Percentiles rank a stretch among this genome's conserved stretches.
Conservation (phyloP, 306 rosid genomes). For the Lathyrus sativus region DNA sequence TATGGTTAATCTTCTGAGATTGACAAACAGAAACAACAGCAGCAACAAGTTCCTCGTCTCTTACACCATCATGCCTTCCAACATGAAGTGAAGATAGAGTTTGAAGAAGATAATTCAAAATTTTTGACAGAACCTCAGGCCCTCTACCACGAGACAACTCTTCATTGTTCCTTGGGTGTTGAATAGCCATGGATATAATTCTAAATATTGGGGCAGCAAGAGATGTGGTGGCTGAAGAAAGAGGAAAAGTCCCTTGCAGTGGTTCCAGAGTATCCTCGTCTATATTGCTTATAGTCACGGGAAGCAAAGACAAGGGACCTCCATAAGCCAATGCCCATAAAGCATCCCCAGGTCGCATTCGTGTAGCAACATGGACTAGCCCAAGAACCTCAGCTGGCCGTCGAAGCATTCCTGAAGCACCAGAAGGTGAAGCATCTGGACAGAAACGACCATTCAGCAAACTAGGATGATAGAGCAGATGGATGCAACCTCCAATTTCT, state of each 20-base stretch:
- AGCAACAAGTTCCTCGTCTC: constrained; percentile 90
- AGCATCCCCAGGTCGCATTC: constrained; percentile 90
- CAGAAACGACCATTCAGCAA: constrained; percentile 94
- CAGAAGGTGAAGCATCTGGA: constrained; percentile 97
- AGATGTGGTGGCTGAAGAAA: constrained; percentile 74
- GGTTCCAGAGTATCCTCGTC: constrained; percentile 77
- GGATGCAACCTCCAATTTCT: constrained; percentile 86
- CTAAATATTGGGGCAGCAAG: constrained; percentile 57
- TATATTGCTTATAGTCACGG: constrained; percentile 71
- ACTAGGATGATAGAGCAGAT: constrained; percentile 95
- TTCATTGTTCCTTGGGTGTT: constrained; percentile 84
- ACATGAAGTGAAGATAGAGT: constrained; percentile 77
- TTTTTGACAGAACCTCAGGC: constrained; percentile 93
- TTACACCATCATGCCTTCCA: constrained; percentile 73
- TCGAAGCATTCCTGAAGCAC: constrained; percentile 89
- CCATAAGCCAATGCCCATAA: constrained; percentile 97
- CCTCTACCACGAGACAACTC: constrained; percentile 86
- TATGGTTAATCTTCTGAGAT: constrained; percentile 74
- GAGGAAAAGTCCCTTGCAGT: constrained; percentile 52
- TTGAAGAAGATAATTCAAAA: constrained; percentile 82
- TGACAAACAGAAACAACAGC: constrained; percentile 90
- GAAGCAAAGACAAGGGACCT: constrained; percentile 95
- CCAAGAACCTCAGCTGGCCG: constrained; percentile 99
- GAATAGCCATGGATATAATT: constrained; percentile 61
- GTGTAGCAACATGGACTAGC: constrained; percentile 90